Evolutionary conservation across 345 rosid species (phyloP), one percentile per base, ranked within the genome.

Genomic region (Trapa incisa): DNA sequence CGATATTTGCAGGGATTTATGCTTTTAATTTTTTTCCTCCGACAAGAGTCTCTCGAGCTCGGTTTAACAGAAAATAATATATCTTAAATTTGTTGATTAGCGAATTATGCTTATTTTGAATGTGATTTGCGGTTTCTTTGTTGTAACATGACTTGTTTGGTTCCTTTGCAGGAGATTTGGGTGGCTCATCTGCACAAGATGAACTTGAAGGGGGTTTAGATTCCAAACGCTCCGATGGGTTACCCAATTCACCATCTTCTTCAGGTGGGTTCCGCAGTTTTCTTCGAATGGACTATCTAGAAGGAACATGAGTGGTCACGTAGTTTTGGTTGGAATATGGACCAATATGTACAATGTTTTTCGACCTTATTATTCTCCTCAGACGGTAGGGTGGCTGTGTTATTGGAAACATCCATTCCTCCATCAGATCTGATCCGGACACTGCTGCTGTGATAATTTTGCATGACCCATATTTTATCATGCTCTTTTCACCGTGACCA

Each of bases 201-300:
- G 84, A 80, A 75, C 84, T 69, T 70, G 91, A 79, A 74, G 79
- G 72, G 80, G 86, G 85, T 68, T 41, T 41, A 45, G 78, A 82
- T 73, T 71, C 75, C 61, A 86, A 71, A 83, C 85, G 80, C 73
- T 72, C 36, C 73, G 81, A 83, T 75, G 93, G 83, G 85, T 80
- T 88, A 83, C 91, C 99, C 87, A 86, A 86, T 75, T 91, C 95
- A 80, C 91, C 96, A 80, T 79, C 97, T 74, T 85, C 99, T 91
- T 87, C 97, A 94, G 97, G 99, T 94, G 95, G 97, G 99, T 94
- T 92, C 92, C 85, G 76, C 85, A 86, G 83, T 87, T 87, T 85
- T 83, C 85, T 91, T 87, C 89, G 86, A 79, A 81, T 77, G 89
- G 85, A 82, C 86, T 91, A 82, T 88, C 83, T 91, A 87, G 88